Evolutionary conservation across 148 eudicot species (phyloP), one percentile per base, ranked within the genome.

Genomic region (Rhododendron molle): DNA sequence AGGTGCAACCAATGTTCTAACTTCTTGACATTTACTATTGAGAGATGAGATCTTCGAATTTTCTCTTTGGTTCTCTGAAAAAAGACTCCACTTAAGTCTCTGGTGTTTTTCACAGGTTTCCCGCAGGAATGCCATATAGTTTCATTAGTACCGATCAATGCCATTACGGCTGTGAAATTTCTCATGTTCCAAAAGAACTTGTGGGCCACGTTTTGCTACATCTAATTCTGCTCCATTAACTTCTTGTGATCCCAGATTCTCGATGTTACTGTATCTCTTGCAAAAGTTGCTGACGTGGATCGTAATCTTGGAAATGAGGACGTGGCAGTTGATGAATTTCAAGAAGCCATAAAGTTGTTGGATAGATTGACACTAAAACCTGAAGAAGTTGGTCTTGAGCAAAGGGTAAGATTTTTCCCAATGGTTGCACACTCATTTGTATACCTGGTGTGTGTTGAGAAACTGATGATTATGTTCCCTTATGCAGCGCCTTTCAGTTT

Each of bases 251-350:
- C 78, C 46, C 92, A 97, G 99, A 88, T 90, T 38, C 85, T 97
- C 40, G 99, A 97, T 86, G 92, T 97, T 56, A 96, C 96, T 40
- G 92, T 92, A 87, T 97, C 98, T 69, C 90, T 95, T 78, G 98
- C 99, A 32, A 97, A 97, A 91, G 99, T 97, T 89, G 99, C 99
- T 86, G 99, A 97, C 88, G 95, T 92, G 40, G 99, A 97, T 89
- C 91, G 95, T 87, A 96, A 93, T 88, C 91, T 97, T 54, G 95
- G 89, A n/a, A 86, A 93, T 60, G 96, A 95, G 87, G 91, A 86
- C 56, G 85, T 90, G 81, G 98, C 99, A 78, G 76, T 89, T 67
- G 87, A 88, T 87, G 96, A 93, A 76, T 97, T 97, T 89, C 89
- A 84, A 69, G 98, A 95, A 89, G 99, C 90, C 78, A 89, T 95